These are phyloP conservation scores for Pyrenophora tritici-repentis DNA, from an alignment of 2,329 filamentous ascomycete genomes.

Conservation along the genomic window DNA sequence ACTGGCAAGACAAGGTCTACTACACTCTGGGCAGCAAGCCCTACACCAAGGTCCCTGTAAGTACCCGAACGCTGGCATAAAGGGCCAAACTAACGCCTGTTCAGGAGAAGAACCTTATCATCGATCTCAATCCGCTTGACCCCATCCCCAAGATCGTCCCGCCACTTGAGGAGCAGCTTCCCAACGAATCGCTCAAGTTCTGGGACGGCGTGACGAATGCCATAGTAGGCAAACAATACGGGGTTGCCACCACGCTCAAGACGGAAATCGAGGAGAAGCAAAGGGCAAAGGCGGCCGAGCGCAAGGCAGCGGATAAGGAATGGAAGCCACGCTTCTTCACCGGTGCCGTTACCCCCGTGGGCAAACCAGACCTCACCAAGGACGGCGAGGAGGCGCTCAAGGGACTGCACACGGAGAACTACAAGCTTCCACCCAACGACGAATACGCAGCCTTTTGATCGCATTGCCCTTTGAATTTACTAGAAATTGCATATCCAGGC, in stretches of 20 bases:
- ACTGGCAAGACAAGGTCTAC: slow-evolving; percentile 77
- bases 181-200: slow-evolving; percentile 86
- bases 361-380: slow-evolving; percentile 65
- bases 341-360: slow-evolving; percentile 61
- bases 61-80: slow-evolving; percentile 37
- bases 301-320: slow-evolving; percentile 69
- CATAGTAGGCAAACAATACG: slow-evolving; percentile 81
- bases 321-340: slow-evolving; percentile 92
- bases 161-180: slow-evolving; percentile 75
- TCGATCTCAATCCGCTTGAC: slow-evolving; percentile 83
- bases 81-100: slow-evolving; percentile 10
- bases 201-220: slow-evolving; percentile 88
- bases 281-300: slow-evolving; percentile 79
- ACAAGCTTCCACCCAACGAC: slow-evolving; percentile 52
- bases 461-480: neutral
- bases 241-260: slow-evolving; percentile 83
- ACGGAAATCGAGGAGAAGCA: slow-evolving; percentile 90
- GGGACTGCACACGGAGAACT: slow-evolving; percentile 60
- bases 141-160: slow-evolving; percentile 81
- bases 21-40: slow-evolving; percentile 59
- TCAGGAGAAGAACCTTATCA: slow-evolving; percentile 68
- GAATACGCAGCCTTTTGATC: slow-evolving; percentile 48
- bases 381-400: slow-evolving; percentile 65
- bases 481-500: slow-evolving; percentile 3
- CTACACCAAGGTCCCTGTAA: slow-evolving; percentile 59